Evolutionary conservation across 2,329 filamentous ascomycete genomes (phyloP).

Genomic region (Sarocladium kiliense): DNA sequence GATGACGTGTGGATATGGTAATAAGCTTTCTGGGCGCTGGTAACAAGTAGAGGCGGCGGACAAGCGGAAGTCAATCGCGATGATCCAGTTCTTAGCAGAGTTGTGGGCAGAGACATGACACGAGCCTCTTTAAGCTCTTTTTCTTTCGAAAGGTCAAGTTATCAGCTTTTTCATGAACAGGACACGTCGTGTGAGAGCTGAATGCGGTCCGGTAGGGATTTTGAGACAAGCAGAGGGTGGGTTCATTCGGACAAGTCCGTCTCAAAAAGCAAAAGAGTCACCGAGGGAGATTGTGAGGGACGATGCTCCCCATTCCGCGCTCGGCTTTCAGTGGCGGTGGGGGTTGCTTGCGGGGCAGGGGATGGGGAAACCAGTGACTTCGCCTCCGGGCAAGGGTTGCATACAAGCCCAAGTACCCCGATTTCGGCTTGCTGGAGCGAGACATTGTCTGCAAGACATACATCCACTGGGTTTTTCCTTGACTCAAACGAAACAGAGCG

Average conservation of each 20-base stretch:
- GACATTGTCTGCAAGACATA: conserved; percentile 7
- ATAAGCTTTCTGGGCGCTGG: neutral
- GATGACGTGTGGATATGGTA: neutral
- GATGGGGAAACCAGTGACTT: neutral
- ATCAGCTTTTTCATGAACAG: neutral
- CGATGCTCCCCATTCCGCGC: neutral
- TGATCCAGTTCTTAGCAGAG: neutral
- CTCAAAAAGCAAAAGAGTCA: conserved; percentile 1
- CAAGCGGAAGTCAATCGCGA: neutral
- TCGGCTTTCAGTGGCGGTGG: neutral
- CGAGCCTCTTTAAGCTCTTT: neutral
- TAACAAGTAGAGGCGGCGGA: neutral
- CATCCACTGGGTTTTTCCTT: neutral
- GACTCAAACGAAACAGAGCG: neutral
- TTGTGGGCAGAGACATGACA: conserved; percentile 1
- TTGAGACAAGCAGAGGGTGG: neutral
- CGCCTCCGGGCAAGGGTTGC: neutral
- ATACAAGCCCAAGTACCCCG: neutral
- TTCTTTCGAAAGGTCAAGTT: neutral
- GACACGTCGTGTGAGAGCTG: neutral
- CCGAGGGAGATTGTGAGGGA: neutral
- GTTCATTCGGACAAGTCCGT: neutral
- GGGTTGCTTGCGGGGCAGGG: neutral
- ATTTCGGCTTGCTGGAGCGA: neutral
- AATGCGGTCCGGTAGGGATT: neutral